These are phyloP conservation scores for Verticillium klebahnii DNA, from an alignment of 2,329 filamentous ascomycete genomes.

Conservation along the genomic window DNA sequence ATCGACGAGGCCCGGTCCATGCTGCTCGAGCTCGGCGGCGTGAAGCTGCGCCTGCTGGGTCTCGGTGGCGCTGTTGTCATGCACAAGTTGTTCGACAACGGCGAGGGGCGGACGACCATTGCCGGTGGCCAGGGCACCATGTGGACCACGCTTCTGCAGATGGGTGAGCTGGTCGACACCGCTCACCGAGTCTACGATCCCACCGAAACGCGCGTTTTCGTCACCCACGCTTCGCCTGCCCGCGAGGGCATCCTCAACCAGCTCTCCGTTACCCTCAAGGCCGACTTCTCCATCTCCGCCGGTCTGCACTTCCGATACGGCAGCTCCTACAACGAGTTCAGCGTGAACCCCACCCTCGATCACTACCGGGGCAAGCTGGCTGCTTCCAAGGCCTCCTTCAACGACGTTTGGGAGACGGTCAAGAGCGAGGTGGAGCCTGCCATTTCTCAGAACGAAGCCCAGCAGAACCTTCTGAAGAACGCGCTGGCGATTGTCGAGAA, in stretches of 20 bases:
- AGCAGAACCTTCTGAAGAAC: conserved; percentile 87
- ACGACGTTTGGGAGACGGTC: conserved; percentile 98
- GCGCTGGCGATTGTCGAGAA: conserved; percentile 93
- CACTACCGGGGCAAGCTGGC: conserved; percentile 98
- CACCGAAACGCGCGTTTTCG: conserved; percentile 92
- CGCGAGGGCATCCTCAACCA: conserved; percentile 96
- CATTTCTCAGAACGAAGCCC: conserved; percentile 87
- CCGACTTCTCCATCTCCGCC: conserved; percentile 96
- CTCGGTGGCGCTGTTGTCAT: conserved; percentile 96
- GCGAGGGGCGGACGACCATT: conserved; percentile 95
- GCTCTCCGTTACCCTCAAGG: conserved; percentile 93
- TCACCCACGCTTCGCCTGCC: conserved; percentile 94
- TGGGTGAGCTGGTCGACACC: conserved; percentile 96
- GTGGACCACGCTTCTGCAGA: conserved; percentile 98
- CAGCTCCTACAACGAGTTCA: conserved; percentile 99
- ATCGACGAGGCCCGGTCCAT: conserved; percentile 97
- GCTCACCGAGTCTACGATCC: conserved; percentile 98
- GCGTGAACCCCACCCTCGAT: conserved; percentile 94
- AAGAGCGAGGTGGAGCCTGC: conserved; percentile 93
- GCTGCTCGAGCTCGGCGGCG: conserved; percentile 87
- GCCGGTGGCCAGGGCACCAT: conserved; percentile 97
- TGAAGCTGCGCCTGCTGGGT: conserved; percentile 90
- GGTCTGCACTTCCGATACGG: conserved; percentile 98
- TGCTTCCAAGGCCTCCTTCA: conserved; percentile 96
- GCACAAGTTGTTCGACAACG: conserved; percentile 99